Evolutionary conservation across 306 rosid species (phyloP).

Genomic region (barrel medic (Medicago truncatula)): MtrunA17r5.0-ANR NC_053042.1:2296001-2296500

Average conservation of each 20-base stretch:
- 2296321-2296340: not conserved
- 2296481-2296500: not conserved
- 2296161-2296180: not conserved
- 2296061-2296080: not conserved
- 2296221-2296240: not conserved
- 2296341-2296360: not conserved
- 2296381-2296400: not conserved
- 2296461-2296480: not conserved
- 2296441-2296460: not conserved
- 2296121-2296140: not conserved
- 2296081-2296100: not conserved
- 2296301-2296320: not conserved
- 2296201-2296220: not conserved
- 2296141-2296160: not conserved
- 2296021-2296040: not conserved
- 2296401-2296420: not conserved
- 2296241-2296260: not conserved
- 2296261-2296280: not conserved
- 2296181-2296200: not conserved
- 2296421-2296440: not conserved
- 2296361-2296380: not conserved
- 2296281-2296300: not conserved
- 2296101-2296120: not conserved
- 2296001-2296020: not conserved
- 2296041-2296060: not conserved